A percentile compares a stretch with the other conserved stretches of the same genome.
These are phyloP conservation scores for Skeletonema potamos DNA, from an alignment of 108 stramenopile species.

Conservation along the genomic window DNA sequence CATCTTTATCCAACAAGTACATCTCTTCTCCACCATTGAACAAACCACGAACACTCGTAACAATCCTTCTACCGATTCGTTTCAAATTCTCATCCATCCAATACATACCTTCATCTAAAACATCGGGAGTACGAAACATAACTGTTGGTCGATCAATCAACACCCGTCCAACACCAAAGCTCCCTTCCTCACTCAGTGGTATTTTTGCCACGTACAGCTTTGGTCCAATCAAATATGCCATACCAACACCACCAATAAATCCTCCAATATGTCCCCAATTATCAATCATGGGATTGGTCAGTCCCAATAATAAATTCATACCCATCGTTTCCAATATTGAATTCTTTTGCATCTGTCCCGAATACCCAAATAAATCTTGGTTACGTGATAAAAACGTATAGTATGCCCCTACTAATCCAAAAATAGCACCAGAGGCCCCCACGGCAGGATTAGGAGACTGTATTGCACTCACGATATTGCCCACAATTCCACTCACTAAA, in stretches of 20 bases:
- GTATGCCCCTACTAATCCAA: constrained; percentile 79
- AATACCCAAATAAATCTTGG: constrained; percentile 53
- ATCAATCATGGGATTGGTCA: constrained; percentile 62
- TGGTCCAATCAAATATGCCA: constrained; percentile 78
- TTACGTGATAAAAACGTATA: constrained; percentile 71
- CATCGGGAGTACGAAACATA: constrained; percentile 15
- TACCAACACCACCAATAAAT: constrained; percentile 69
- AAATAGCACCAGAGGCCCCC: constrained; percentile 84
- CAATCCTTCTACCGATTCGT: constrained; percentile 11
- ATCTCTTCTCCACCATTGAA: background rate
- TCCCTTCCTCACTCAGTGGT: constrained; percentile 57
- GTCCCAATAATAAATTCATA: constrained; percentile 42
- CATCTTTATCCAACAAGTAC: constrained; percentile 3
- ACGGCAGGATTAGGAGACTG: constrained; percentile 76
- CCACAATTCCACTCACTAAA: constrained; percentile 66
- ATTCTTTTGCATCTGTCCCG: constrained; percentile 34
- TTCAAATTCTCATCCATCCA: constrained; percentile 18
- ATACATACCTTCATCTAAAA: constrained; percentile 16
- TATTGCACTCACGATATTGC: constrained; percentile 64
- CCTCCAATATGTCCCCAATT: constrained; percentile 84
- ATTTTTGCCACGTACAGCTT: constrained; percentile 58
- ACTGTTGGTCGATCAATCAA: constrained; percentile 36
- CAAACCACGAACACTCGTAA: background rate
- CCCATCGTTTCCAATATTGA: constrained; percentile 41
- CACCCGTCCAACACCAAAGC: constrained; percentile 12